Conservation (phyloP, 495 filamentous ascomycete genomes). For the Margaritispora aquatica region DNA sequence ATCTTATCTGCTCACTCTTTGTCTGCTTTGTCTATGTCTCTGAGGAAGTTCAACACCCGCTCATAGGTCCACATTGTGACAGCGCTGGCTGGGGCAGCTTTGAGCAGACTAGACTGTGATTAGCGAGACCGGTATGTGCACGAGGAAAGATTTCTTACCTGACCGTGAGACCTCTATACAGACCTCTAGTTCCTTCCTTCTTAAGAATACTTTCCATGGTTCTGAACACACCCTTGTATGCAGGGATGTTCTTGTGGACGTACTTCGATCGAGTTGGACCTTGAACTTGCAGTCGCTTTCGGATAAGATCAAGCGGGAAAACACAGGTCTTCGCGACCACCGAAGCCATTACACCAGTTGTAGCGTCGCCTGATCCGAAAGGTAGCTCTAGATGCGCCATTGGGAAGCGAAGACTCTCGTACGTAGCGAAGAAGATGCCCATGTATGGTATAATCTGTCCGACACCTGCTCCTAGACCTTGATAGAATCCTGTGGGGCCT, state of each 20-base stretch:
- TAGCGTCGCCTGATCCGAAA: conserved; percentile 72
- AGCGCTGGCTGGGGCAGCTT: conserved; percentile 91
- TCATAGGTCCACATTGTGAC: conserved; percentile 99
- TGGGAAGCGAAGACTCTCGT: conserved; percentile 62
- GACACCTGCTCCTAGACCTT: conserved; percentile 72
- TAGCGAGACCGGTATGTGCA: neutral
- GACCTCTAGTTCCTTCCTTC: conserved; percentile 68
- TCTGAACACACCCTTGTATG: conserved; percentile 60
- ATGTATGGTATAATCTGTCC: conserved; percentile 91
- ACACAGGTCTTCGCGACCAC: conserved; percentile 80
- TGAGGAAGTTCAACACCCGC: conserved; percentile 51
- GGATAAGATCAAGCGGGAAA: conserved; percentile 88
- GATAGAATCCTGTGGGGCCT: conserved; percentile 75
- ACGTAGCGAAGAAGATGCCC: conserved; percentile 89
- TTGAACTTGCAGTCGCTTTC: conserved; percentile 93
- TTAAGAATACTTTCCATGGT: conserved; percentile 61
- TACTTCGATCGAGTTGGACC: conserved; percentile 75
- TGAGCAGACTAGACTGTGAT: conserved; percentile 48
- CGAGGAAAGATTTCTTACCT: conserved; percentile 37
- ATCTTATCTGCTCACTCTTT: too few species aligned
- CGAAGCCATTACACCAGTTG: conserved; percentile 71
- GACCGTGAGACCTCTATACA: conserved; percentile 85
- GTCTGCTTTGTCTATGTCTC: neutral
- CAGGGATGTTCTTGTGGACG: conserved; percentile 82
- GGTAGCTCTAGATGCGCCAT: conserved; percentile 52